Conservation (phyloP, 768 basidiomycete genomes). For the Paxillus ammoniavirescens region DNA sequence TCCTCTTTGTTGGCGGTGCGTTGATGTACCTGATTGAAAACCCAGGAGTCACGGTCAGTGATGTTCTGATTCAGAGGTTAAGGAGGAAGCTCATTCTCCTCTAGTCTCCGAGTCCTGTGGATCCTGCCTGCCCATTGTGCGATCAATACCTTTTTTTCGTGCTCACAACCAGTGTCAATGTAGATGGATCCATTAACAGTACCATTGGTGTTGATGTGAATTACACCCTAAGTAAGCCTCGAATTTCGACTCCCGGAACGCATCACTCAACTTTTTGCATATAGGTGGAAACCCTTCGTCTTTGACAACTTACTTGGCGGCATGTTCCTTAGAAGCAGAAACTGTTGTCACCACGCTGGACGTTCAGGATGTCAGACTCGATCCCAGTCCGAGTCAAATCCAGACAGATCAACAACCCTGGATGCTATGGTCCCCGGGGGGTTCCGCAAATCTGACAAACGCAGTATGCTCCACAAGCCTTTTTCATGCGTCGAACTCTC, state of each 20-base stretch:
- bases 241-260: no score
- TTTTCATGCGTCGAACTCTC: no score
- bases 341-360: background rate
- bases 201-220: background rate
- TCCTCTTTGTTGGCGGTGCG: no score
- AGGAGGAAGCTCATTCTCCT: background rate
- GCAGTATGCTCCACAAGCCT: background rate
- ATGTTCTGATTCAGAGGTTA: no score
- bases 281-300: background rate
- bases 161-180: slow-evolving; percentile 6
- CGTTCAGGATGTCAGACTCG: background rate
- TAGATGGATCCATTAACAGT: background rate
- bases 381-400: background rate
- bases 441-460: background rate
- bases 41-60: no score
- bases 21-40: no score
- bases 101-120: no score
- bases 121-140: background rate
- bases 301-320: slow-evolving; percentile 5
- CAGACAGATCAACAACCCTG: background rate
- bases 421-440: slow-evolving; percentile 6
- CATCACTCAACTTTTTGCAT: background rate
- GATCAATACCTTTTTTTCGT: slow-evolving; percentile 6
- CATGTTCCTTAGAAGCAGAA: slow-evolving; percentile 5
- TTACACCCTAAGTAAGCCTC: background rate